phyloP scores from a whole-genome alignment of 1,139 yeast genomes.

The Magnusiomyces clavatus region DNA sequence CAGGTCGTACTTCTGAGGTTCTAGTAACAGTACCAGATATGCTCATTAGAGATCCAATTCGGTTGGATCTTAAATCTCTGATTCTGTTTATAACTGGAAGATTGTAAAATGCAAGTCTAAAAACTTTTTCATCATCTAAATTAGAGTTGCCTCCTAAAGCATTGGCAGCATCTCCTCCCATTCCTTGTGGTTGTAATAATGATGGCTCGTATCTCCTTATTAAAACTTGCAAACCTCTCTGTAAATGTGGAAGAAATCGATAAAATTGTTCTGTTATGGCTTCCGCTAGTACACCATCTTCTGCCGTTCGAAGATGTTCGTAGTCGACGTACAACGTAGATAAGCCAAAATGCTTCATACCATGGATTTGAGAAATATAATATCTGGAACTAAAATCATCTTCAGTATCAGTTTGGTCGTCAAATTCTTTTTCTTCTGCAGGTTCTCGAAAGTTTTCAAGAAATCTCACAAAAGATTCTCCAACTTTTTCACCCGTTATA shows the following conservation, averaged over 20 bases:
- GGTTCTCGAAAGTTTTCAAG: constrained; percentile 54
- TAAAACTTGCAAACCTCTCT: constrained; percentile 64
- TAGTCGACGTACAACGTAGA: constrained; percentile 81
- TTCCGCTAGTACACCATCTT: constrained; percentile 81
- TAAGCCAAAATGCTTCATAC: constrained; percentile 69
- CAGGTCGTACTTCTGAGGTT: constrained; percentile 96
- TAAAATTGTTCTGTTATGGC: constrained; percentile 90
- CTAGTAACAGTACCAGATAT: constrained; percentile 95
- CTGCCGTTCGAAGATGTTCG: constrained; percentile 64
- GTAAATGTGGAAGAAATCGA: constrained; percentile 79
- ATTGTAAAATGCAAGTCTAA: constrained; percentile 86
- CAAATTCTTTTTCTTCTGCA: constrained; percentile 10
- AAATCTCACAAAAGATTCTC: constrained; percentile 84
- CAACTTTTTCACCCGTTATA: constrained; percentile 86
- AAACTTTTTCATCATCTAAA: constrained; percentile 42
- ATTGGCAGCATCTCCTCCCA: constrained; percentile 18
- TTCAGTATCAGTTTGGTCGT: constrained; percentile 24
- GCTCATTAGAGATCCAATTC: constrained; percentile 76
- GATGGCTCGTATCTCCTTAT: constrained; percentile 73
- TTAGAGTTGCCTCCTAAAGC: constrained; percentile 17
- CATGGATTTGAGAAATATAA: constrained; percentile 73
- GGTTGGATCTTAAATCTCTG: constrained; percentile 83
- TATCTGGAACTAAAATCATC: constrained; percentile 40
- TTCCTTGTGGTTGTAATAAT: constrained; percentile 38
- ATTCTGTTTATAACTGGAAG: constrained; percentile 77